phyloP scores from a whole-genome alignment of 352 stramenopile genomes.

The Phytophthora ramorum region DNA sequence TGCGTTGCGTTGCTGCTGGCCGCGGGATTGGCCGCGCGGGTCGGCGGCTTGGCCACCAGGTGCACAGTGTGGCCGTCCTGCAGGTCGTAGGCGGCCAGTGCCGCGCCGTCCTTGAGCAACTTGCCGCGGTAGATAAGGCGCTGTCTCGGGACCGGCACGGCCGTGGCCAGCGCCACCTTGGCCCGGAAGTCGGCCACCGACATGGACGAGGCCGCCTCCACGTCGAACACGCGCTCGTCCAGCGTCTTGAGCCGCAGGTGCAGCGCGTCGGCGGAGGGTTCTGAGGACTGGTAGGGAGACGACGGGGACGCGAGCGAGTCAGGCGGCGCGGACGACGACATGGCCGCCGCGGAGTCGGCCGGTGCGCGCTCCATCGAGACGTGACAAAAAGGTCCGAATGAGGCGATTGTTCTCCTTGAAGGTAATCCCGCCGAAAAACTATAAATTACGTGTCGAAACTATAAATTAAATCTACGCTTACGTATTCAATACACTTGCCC shows the following conservation, averaged over 20 bases:
- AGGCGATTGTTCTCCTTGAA: no score
- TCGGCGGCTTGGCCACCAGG: constrained; percentile 75
- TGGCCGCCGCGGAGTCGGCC: no score
- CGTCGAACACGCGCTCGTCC: constrained; percentile 79
- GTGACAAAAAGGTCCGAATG: no score
- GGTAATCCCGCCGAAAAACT: no score
- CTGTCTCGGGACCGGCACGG: constrained; percentile 70
- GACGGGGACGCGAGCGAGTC: background rate
- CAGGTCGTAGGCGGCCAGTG: constrained; percentile 84
- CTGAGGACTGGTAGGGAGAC: no score
- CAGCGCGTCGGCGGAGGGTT: constrained; percentile 11
- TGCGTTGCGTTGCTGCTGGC: constrained; percentile 23
- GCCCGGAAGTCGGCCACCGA: constrained; percentile 71
- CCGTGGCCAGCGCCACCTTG: constrained; percentile 59
- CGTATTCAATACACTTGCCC: no score
- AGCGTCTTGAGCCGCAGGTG: constrained; percentile 79
- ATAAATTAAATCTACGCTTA: no score
- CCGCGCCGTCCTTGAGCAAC: constrained; percentile 81
- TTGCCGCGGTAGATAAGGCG: constrained; percentile 94
- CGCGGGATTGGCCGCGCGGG: background rate
- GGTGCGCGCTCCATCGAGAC: no score
- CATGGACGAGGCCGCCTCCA: constrained; percentile 52
- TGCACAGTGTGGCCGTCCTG: constrained; percentile 94
- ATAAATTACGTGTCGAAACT: no score
- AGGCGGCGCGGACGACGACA: background rate